phyloP scores from a whole-genome alignment of 495 filamentous ascomycete genomes.

The Penicillium coffeae region DNA sequence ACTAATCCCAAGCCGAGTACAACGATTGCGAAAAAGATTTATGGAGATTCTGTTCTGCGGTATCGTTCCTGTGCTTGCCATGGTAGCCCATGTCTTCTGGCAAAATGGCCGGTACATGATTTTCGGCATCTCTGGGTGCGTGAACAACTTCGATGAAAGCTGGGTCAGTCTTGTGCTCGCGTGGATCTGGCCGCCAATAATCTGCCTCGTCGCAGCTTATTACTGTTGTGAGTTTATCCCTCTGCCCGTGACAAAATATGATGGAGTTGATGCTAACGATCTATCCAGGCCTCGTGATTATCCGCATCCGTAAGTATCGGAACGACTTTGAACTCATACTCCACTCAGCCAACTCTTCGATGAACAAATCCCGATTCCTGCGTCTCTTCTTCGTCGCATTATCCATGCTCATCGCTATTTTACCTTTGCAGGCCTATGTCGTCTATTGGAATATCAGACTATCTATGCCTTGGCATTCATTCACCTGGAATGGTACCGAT shows the following conservation, averaged over 20 bases:
- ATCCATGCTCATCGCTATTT: slow-evolving; percentile 58
- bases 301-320: slow-evolving; percentile 65
- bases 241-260: not conserved
- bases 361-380: slow-evolving; percentile 65
- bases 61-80: slow-evolving; percentile 59
- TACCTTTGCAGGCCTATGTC: slow-evolving; percentile 61
- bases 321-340: slow-evolving; percentile 57
- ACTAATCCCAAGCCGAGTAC: slow-evolving; percentile 47
- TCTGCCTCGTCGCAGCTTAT: slow-evolving; percentile 57
- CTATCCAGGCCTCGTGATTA: slow-evolving; percentile 54
- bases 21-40: slow-evolving; percentile 49
- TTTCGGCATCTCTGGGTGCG: slow-evolving; percentile 70
- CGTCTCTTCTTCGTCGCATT: slow-evolving; percentile 77
- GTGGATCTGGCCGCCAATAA: slow-evolving; percentile 62
- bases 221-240: slow-evolving; percentile 64
- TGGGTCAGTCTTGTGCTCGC: slow-evolving; percentile 68
- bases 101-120: slow-evolving; percentile 70
- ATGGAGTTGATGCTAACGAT: not conserved
- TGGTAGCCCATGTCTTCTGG: slow-evolving; percentile 65
- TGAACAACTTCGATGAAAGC: slow-evolving; percentile 57
- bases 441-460: slow-evolving; percentile 52
- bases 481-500: slow-evolving; percentile 54
- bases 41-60: slow-evolving; percentile 69
- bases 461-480: slow-evolving; percentile 39
- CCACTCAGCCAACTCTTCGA: slow-evolving; percentile 49